phyloP scores from a whole-genome alignment of 1,139 yeast genomes.

The Nakaseomyces glabratus region DNA sequence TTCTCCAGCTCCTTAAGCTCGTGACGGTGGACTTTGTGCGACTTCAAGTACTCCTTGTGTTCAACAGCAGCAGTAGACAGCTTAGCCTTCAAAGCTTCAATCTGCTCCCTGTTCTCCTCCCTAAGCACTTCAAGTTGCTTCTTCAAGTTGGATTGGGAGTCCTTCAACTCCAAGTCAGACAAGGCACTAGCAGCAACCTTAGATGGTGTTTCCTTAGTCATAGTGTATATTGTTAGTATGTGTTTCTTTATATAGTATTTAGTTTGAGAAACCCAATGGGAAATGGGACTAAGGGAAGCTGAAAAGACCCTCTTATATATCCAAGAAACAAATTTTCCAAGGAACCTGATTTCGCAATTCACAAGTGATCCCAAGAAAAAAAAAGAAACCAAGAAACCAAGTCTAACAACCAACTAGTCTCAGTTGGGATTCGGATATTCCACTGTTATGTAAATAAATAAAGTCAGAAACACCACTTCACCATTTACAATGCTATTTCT shows the following conservation, averaged over 20 bases:
- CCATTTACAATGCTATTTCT: not conserved
- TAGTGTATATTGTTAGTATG: slow-evolving; percentile 6
- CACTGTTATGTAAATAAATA: no score
- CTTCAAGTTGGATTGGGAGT: slow-evolving; percentile 26
- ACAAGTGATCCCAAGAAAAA: slow-evolving; percentile 2
- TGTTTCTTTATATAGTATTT: not conserved
- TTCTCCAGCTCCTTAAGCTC: slow-evolving; percentile 64
- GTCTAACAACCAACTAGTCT: no score
- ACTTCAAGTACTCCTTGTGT: slow-evolving; percentile 48
- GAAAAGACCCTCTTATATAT: not conserved
- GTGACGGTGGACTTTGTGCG: slow-evolving; percentile 63
- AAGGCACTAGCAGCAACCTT: slow-evolving; percentile 37
- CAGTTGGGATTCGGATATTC: no score
- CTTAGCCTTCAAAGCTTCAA: slow-evolving; percentile 17
- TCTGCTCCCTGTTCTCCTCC: slow-evolving; percentile 17
- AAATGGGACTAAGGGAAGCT: not conserved
- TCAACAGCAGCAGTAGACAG: slow-evolving; percentile 25
- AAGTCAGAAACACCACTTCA: not conserved
- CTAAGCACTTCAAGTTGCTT: slow-evolving; percentile 17
- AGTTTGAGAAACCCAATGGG: not conserved
- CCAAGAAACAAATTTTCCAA: not conserved
- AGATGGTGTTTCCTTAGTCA: slow-evolving; percentile 39
- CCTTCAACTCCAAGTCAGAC: slow-evolving; percentile 33
- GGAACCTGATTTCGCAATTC: not conserved
- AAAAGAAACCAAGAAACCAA: not conserved